Base-by-base conservation (phyloP, 2,329 filamentous ascomycete species). In the Cladophialophora carrionii region DNA sequence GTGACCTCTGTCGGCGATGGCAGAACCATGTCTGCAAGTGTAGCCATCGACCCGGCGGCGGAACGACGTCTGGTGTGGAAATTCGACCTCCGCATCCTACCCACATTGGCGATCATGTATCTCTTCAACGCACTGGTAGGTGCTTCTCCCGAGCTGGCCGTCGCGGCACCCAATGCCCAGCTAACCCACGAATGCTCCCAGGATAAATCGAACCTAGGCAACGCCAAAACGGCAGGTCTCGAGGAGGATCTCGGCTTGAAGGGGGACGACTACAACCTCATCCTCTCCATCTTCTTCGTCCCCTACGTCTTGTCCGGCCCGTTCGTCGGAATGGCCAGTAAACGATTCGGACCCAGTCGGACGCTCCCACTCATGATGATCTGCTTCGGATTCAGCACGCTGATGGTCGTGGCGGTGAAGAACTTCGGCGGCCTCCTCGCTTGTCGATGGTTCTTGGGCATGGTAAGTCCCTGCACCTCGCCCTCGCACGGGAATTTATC, bases 201-300 rank as follows among this genome's bases (percentile, higher is more conserved):
- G 17, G 82, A 84, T 73, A 83, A 84, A 70, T 77, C 78, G 43
- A 84, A 84, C 68, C 71, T 84, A 46, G 82, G 84, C 58, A 87
- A 87, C 72, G 84, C 85, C 2, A 78, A 87, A 73, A 87, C 85
- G 0, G 83, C 79, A 60, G 81, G 81, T 0, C 75, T 86, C 12
- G 77, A 82, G 61, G 72, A 76, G 34, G 73, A 76, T 71, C 77
- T 91, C 22, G 74, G 84, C 34, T 87, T 92, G 76, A 81, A 81
- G 51, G 75, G 77, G 0, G 82, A 86, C 68, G 83, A 90, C 73
- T 90, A 91, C 78, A 91, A 90, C 73, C 82, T 87, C 31, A 83
- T 91, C 55, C 76, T 91, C 41, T 84, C 82, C 58, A 87, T 92
- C 68, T 92, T 92, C 80, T 92, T 90, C 76, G 81, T 92, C 6